These are phyloP conservation scores for Lecanicillium sp. DNA, from an alignment of 2,329 filamentous ascomycete genomes.

Conservation along the genomic window DNA sequence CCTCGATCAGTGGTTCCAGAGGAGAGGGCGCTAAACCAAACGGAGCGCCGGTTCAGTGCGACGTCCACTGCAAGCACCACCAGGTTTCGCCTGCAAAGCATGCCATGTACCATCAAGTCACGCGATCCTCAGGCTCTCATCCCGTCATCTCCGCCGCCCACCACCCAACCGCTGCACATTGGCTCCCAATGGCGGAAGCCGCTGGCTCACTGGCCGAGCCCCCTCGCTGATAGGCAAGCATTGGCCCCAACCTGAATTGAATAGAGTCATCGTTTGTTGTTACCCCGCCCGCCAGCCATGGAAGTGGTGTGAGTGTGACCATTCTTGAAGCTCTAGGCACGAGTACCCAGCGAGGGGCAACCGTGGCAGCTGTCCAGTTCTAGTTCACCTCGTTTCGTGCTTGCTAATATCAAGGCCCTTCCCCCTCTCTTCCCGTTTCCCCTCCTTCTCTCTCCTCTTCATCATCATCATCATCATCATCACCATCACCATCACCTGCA, in stretches of 20 bases:
- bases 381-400: slow-evolving; percentile 6
- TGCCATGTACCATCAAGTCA: slow-evolving; percentile 7
- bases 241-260: background rate
- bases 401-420: slow-evolving; percentile 23
- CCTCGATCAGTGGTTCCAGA: slow-evolving; percentile 4
- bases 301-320: slow-evolving; percentile 1
- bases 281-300: slow-evolving; percentile 8
- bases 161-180: background rate
- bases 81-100: slow-evolving; percentile 1
- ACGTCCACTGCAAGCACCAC: too few relatives aligned
- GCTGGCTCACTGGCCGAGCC: background rate
- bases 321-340: slow-evolving; percentile 2
- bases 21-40: slow-evolving; percentile 7
- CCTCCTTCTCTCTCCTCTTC: slow-evolving; percentile 16
- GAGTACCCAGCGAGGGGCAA: background rate
- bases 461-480: slow-evolving; percentile 17
- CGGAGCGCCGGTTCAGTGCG: background rate
- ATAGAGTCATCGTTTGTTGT: slow-evolving; percentile 1
- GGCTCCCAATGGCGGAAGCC: background rate
- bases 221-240: too few relatives aligned
- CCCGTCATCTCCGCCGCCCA: background rate
- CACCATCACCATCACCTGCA: slow-evolving; percentile 13
- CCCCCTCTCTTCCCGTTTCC: slow-evolving; percentile 17
- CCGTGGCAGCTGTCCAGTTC: slow-evolving; percentile 9
- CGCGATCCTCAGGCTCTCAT: slow-evolving; percentile 4